Evolutionary conservation across 331 rosid species (phyloP), one percentile per base, ranked within the genome.

Genomic region (Spiraea crenata): DNA sequence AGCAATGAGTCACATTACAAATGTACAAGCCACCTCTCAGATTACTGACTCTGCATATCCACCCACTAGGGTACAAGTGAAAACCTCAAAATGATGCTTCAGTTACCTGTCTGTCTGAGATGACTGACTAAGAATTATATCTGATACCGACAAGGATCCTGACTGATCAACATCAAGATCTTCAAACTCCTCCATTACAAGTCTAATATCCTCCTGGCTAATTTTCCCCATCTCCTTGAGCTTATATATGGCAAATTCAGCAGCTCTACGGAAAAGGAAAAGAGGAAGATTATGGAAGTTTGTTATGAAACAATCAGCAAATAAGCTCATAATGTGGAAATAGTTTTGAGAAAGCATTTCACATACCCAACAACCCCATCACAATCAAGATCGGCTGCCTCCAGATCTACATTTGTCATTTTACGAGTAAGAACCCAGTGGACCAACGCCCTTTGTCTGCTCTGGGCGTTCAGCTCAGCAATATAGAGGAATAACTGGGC

Each of bases 211-310:
- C 71, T 95, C 96, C 76, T 91, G 81, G 34, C 55, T 83, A 63
- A 91, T 88, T 85, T 91, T 95, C 65, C 96, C 99, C 97, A 91
- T 95, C 85, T 95, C 97, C 67, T 77, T 91, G 4, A 95, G 95
- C 82, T 89, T 93, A 76, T 83, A 87, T 42, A 93, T 57, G 39
- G 91, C 62, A 17, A 93, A 93, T 57, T 93, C 99, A 20, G 97
- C 88, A 65, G 83, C 85, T 79, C 99, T 95, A 41, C 45, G 35
- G 2, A 11, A 35, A 61, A 57, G 13, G 14, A 46, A 55, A 19
- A 5, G 17, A 37, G 16, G 54, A 50, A 65, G 44, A 56, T 16
- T 3, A 9, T 7, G 64, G 0, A 59, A 37, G 10, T 37, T 69
- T 17, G 64, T 5, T 39, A 15, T 10, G 47, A 63, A 72, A 37